Evolutionary conservation across 1,284 basidiomycete species (phyloP).

Genomic region (Cutaneotrichosporon cavernicola): DNA sequence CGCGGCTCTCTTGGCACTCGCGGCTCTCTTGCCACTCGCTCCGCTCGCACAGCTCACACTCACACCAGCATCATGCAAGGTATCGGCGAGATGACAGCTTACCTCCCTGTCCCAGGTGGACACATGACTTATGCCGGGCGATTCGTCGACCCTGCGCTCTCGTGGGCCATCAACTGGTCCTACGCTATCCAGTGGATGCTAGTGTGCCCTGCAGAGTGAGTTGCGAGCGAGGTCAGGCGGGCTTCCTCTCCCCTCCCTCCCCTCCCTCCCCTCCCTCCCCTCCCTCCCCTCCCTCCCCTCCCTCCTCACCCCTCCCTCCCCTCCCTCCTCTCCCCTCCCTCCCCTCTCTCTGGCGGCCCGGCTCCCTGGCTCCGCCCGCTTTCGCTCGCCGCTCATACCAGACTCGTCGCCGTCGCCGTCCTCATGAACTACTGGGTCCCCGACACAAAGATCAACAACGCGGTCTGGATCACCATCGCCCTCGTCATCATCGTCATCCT

Average conservation of each 20-base stretch:
- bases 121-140: slow-evolving; percentile 72
- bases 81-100: slow-evolving; percentile 54
- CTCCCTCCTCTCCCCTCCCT: not conserved
- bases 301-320: too few relatives aligned
- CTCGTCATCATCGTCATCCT: slow-evolving; percentile 64
- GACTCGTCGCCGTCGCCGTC: slow-evolving; percentile 68
- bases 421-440: slow-evolving; percentile 68
- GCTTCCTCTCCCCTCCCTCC: too few relatives aligned
- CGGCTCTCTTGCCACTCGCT: too few relatives aligned
- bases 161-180: slow-evolving; percentile 79
- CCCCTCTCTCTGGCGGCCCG: not conserved
- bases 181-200: slow-evolving; percentile 71
- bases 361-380: not conserved
- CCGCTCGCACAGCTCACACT: not conserved
- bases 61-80: slow-evolving; percentile 37
- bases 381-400: not conserved
- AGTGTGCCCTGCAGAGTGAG: slow-evolving; percentile 67
- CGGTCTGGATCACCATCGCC: slow-evolving; percentile 70
- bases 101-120: slow-evolving; percentile 59
- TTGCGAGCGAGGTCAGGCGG: too few relatives aligned
- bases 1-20: too few relatives aligned
- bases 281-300: too few relatives aligned
- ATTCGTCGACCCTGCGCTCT: slow-evolving; percentile 64
- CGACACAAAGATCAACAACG: slow-evolving; percentile 60
- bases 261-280: too few relatives aligned